Percentiles rank a stretch among this genome's conserved stretches.
These are phyloP conservation scores for Teratosphaeria zuluensis DNA, from an alignment of 2,329 filamentous ascomycete species.

Conservation along the genomic window DNA sequence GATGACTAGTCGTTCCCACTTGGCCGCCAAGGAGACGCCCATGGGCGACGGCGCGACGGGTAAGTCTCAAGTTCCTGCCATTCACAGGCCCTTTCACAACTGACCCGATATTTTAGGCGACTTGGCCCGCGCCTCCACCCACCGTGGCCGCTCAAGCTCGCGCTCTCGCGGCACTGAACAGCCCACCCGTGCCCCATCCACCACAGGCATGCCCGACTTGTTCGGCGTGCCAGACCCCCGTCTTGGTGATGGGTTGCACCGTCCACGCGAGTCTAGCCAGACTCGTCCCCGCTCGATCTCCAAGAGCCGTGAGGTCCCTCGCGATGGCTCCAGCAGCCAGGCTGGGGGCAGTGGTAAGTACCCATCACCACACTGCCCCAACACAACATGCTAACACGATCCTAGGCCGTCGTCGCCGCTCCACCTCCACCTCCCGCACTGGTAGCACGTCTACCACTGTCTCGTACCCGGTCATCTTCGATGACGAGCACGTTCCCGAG, in stretches of 20 bases:
- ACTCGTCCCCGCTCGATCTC: neutral
- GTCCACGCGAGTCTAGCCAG: neutral
- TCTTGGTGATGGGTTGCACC: neutral
- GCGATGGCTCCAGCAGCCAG: neutral
- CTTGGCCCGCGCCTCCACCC: neutral
- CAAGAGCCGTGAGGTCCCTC: neutral
- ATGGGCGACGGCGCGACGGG: neutral
- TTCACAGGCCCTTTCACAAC: neutral
- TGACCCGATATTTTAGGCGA: neutral
- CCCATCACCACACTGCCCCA: neutral
- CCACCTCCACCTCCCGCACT: neutral
- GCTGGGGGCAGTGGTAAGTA: neutral
- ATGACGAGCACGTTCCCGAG: neutral
- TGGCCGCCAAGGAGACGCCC: neutral
- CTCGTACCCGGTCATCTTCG: neutral
- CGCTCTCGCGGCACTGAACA: neutral
- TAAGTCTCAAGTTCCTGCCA: neutral
- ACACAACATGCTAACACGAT: neutral
- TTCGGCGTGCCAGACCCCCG: neutral
- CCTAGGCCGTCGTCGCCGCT: neutral
- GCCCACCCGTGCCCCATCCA: neutral
- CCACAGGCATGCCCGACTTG: neutral
- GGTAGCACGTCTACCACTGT: neutral
- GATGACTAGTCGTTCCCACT: neutral
- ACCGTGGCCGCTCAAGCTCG: neutral